These are phyloP conservation scores for Pythium scleroteichum DNA, from an alignment of 352 stramenopile species.

Conservation along the genomic window DNA sequence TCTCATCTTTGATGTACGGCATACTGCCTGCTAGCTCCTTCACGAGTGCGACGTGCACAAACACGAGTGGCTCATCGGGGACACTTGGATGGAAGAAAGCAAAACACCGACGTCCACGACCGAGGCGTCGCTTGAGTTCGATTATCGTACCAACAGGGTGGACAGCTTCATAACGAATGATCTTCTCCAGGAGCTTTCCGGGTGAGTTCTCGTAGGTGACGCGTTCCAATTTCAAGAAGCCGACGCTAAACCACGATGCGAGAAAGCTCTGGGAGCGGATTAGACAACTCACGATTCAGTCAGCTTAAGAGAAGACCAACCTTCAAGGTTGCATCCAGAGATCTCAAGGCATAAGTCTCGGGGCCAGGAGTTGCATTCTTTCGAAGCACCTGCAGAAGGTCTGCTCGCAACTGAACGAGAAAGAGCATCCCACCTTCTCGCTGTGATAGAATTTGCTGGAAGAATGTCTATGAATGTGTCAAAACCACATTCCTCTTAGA, in stretches of 20 bases:
- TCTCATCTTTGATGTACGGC: constrained; percentile 86
- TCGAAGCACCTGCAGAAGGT: constrained; percentile 62
- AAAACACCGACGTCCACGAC: constrained; percentile 88
- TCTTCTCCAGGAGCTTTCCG: constrained; percentile 93
- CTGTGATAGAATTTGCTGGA: constrained; percentile 83
- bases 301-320: constrained; percentile 24
- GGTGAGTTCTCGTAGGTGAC: constrained; percentile 94
- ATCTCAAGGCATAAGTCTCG: constrained; percentile 58
- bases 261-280: constrained; percentile 72
- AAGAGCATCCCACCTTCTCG: constrained; percentile 82
- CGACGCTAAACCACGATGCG: constrained; percentile 91
- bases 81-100: constrained; percentile 95
- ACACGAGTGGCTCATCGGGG: constrained; percentile 92
- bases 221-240: constrained; percentile 88
- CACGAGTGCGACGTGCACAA: constrained; percentile 94
- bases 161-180: constrained; percentile 95
- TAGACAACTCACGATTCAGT: background rate
- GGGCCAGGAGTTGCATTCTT: constrained; percentile 43
- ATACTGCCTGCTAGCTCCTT: constrained; percentile 90
- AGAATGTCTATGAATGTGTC: constrained; percentile 55
- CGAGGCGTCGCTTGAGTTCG: constrained; percentile 91
- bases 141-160: constrained; percentile 93
- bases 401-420: constrained; percentile 73
- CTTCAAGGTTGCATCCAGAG: constrained; percentile 75
- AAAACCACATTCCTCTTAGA: background rate